phyloP scores from a whole-genome alignment of 345 rosid species.

The Syzygium oleosum region DNA sequence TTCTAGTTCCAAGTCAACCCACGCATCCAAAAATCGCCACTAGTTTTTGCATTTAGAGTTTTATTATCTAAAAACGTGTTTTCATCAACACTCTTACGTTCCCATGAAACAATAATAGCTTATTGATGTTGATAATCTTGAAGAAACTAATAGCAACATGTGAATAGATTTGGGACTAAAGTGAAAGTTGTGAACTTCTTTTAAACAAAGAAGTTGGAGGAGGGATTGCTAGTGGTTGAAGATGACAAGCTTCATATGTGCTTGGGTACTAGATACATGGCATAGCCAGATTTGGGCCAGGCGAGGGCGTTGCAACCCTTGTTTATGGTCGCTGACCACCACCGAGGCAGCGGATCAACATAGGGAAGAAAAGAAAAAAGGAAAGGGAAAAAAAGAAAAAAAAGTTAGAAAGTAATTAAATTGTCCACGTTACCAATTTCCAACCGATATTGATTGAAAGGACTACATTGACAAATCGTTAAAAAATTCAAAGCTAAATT shows the following conservation, averaged over 20 bases:
- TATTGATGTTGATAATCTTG: not conserved
- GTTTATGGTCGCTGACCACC: not conserved
- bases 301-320: rapidly evolving
- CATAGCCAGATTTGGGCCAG: rapidly evolving
- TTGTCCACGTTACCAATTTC: rapidly evolving
- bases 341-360: rapidly evolving
- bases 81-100: not conserved
- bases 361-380: too few species aligned
- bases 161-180: not conserved
- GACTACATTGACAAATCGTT: not conserved
- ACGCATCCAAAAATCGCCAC: not conserved
- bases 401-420: not conserved
- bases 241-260: not conserved
- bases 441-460: rapidly evolving
- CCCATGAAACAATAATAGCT: not conserved
- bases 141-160: rapidly evolving
- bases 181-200: not conserved
- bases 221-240: not conserved
- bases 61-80: rapidly evolving
- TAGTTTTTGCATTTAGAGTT: not conserved
- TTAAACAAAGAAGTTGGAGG: not conserved
- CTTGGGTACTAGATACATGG: not conserved
- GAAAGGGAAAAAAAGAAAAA: not conserved
- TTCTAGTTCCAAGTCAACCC: not conserved
- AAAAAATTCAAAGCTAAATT: rapidly evolving